Base-by-base conservation (phyloP, 2,329 filamentous ascomycete genomes). In the Colletotrichum tropicicola region DNA sequence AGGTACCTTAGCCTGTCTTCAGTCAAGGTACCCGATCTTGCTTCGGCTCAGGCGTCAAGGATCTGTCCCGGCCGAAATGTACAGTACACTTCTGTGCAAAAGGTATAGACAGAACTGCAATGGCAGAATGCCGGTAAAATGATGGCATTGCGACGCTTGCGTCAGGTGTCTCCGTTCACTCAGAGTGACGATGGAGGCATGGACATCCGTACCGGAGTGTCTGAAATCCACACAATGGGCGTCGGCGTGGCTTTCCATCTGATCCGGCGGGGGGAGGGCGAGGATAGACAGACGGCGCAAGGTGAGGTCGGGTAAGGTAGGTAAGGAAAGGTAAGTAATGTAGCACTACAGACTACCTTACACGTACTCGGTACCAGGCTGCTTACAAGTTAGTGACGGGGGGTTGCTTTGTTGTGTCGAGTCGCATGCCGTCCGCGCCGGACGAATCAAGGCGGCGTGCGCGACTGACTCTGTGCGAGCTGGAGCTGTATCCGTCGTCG, bases 381-480 rank as follows among this genome's bases (percentile, higher is more conserved):
- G 43, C 48, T 41, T 51, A 51, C 35, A 59, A 28, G 17, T 51
- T 51, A 51, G 45, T 59, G 44, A 59, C 32, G 25, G 37, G 47
- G 41, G 37, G 23, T 32, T 55, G 43, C 48, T 52, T 55, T 60
- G 51, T 45, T 54, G 15, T 27, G 21, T 41, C 32, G 12, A 37
- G 32, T 35, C 47, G 48, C 49, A 65, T 65, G 49, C 49, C 62
- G 62, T 56, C 58, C 45, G 44, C 43, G 51, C 57, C 58, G 62
- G 58, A 62, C 58, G 44, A 62, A 65, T 51, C 44, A 65, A 51
- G 37, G 49, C 32, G 39, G n/a, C n/a, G n/a, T n/a, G 48, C 32
- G 39, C 51, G 58, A 56, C 58, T 62, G 57, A 62, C 62, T 65
- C 62, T 56, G 62, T 62, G 62, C 62, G 51, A 47, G 27, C 56